Conservation (phyloP, 2,329 filamentous ascomycete genomes). For the Lecanosticta acicola region DNA sequence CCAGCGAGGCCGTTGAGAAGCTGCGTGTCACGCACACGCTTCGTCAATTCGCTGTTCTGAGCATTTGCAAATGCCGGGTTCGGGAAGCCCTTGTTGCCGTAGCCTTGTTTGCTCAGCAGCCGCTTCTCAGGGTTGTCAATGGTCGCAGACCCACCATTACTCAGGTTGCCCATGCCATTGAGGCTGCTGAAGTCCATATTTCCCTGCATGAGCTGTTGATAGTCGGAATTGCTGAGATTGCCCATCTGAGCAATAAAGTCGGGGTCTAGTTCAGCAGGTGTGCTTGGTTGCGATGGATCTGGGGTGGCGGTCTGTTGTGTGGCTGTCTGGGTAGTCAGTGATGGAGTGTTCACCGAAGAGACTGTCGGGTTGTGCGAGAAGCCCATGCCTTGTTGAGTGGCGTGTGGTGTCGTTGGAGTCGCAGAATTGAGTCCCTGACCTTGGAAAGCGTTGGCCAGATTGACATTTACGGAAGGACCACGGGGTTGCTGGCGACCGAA, state of each 20-base stretch:
- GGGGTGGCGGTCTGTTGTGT: constrained; percentile 56
- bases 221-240: constrained; percentile 34
- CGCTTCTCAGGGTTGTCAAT: constrained; percentile 96
- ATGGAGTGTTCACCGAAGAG: constrained; percentile 93
- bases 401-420: constrained; percentile 77
- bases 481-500: constrained; percentile 52
- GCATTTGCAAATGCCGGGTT: constrained; percentile 58
- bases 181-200: constrained; percentile 33
- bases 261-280: constrained; percentile 65
- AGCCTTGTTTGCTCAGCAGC: constrained; percentile 72
- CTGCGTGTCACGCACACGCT: constrained; percentile 59
- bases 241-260: constrained; percentile 34
- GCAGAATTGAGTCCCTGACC: constrained; percentile 74
- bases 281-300: constrained; percentile 63
- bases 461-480: constrained; percentile 71
- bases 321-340: constrained; percentile 70
- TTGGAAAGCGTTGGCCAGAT: constrained; percentile 63
- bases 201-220: constrained; percentile 34
- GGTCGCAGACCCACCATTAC: constrained; percentile 42
- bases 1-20: constrained; percentile 51
- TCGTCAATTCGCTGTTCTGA: constrained; percentile 68
- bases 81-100: constrained; percentile 48
- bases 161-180: constrained; percentile 58
- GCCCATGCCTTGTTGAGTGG: constrained; percentile 58
- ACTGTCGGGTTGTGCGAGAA: constrained; percentile 93